Evolutionary conservation across 768 basidiomycete genomes (phyloP), one percentile per base, ranked within the genome.

Genomic region (Galerina sulciceps): DNA sequence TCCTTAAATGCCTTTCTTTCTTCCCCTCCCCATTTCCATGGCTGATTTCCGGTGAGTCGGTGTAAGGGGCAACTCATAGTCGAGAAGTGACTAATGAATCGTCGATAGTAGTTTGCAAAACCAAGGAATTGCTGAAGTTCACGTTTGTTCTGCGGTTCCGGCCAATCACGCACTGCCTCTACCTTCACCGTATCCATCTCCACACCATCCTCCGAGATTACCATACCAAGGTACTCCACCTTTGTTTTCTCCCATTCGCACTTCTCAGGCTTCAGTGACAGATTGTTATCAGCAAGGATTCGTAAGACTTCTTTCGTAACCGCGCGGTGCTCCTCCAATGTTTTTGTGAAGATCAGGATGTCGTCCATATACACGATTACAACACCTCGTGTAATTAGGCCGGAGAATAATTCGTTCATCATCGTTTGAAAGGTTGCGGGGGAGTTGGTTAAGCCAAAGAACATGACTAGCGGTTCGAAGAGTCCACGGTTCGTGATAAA

Each of bases 331-430:
- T 70, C 59, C 10, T 61, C 59, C 6, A 59, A 9, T 40, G 11
- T 14, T 43, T 15, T 15, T 69, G 44, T 55, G 17, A 57, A 55
- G 76, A 80, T 31, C 53, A 80, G 60, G 23, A 81, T 76, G 58
- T 82, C 72, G 54, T 81, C 78, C 36, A 81, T 65, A 61, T 84
- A 74, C 41, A 77, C 67, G 2, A 77, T 52, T 9, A 76, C 70
- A 73, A 14, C 46, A 56, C 44, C 54, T 55, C 31, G 11, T n/a
- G 43, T 40, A 10, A 55, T 55, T 14, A 46, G 36, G 4, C 22
- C 43, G 38, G 17, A 6, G 14, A 50, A 57, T 23, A 49, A 14
- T 18, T 57, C 46, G 35, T 57, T 57, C 56, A 57, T 57, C 56
- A 57, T 57, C 8, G 35, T 40, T 50, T 49, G 47, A 38, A 57